These are phyloP conservation scores for Fusarium newnesense DNA, from an alignment of 2,329 filamentous ascomycete species.

Conservation along the genomic window DNA sequence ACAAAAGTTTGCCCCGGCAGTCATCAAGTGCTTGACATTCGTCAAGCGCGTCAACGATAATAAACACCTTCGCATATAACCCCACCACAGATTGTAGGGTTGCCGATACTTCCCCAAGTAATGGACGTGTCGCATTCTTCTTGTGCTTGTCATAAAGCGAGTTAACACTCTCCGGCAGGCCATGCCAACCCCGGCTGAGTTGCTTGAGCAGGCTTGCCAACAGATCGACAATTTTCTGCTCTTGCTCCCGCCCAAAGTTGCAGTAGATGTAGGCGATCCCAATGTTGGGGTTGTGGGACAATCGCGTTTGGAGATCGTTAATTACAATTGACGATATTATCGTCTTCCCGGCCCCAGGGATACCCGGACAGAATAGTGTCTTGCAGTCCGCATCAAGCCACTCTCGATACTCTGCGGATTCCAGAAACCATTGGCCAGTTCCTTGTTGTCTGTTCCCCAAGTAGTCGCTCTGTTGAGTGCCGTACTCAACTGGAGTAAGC, in stretches of 20 bases:
- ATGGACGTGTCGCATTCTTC: neutral
- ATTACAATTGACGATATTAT: neutral
- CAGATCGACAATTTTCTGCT: neutral
- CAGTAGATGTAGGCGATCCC: neutral
- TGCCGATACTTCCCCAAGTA: accelerated
- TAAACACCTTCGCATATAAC: neutral
- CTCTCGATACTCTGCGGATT: too few species aligned
- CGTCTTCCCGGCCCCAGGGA: slow-evolving; percentile 6
- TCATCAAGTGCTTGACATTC: neutral
- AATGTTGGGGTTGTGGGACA: accelerated
- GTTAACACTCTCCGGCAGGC: neutral
- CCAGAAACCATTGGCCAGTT: too few species aligned
- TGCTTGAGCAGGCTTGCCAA: neutral
- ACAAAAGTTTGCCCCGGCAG: neutral
- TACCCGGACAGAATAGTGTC: neutral
- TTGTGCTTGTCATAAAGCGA: neutral
- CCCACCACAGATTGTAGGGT: accelerated
- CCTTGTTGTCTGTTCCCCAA: too few species aligned
- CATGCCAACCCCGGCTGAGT: accelerated
- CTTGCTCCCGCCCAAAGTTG: neutral
- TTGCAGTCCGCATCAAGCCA: too few species aligned
- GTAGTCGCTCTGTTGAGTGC: too few species aligned
- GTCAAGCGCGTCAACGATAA: neutral
- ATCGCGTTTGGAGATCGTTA: neutral
- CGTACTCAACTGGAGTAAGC: too few species aligned